Percentiles rank a stretch among this genome's conserved stretches.
Conservation (phyloP, 2,329 filamentous ascomycete species). For the Fusarium stilboides region DNA sequence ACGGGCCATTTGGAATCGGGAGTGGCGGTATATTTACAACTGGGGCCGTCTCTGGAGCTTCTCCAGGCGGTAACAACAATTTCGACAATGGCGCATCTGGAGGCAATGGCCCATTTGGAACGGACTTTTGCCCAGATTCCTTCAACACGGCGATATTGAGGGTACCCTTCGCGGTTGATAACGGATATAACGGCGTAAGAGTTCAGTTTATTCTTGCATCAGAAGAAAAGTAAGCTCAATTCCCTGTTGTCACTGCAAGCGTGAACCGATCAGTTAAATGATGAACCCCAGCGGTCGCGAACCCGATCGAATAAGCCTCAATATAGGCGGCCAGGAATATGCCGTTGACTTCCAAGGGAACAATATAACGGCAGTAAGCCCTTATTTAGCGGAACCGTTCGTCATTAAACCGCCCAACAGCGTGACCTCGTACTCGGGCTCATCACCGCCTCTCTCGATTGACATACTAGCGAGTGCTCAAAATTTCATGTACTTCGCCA, state of each 20-base stretch:
- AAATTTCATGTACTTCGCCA: conserved; percentile 17
- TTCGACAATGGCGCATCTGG: conserved; percentile 16
- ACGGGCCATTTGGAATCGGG: conserved; percentile 29
- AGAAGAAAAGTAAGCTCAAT: conserved; percentile 23
- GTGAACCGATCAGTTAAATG: neutral
- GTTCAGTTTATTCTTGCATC: conserved; percentile 33
- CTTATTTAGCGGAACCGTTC: neutral
- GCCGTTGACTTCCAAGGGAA: conserved; percentile 10
- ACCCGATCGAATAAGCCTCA: conserved; percentile 21
- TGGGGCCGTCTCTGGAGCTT: conserved; percentile 8
- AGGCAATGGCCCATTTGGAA: neutral
- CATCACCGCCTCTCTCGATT: conserved; percentile 20
- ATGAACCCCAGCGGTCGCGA: neutral
- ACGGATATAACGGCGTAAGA: neutral
- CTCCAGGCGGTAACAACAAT: neutral
- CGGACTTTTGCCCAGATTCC: neutral
- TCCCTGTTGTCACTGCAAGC: neutral
- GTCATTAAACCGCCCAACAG: conserved; percentile 25
- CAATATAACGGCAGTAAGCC: neutral
- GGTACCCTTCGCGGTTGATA: conserved; percentile 1
- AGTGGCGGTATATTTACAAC: conserved; percentile 19
- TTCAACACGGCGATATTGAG: conserved; percentile 24
- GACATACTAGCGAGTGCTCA: conserved; percentile 1
- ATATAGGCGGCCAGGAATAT: neutral
- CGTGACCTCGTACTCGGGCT: conserved; percentile 23